Evolutionary conservation across 768 basidiomycete genomes (phyloP).

Genomic region (Pisolithus orientalis): DNA sequence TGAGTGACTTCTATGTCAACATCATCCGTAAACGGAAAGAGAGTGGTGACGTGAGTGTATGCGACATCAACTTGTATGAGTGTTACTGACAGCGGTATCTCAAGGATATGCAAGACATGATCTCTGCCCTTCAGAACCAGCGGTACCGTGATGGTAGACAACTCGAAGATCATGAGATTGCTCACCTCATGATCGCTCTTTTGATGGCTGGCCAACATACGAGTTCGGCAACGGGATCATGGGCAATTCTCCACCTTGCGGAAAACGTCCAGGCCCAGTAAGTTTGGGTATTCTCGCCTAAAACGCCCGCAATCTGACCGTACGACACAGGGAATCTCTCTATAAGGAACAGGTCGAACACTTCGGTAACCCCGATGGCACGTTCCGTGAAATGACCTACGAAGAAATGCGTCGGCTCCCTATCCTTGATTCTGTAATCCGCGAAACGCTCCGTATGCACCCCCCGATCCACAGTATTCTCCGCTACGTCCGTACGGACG

Average conservation of each 20-base stretch:
- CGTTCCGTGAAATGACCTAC: conserved; percentile 72
- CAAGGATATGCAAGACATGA: conserved; percentile 86
- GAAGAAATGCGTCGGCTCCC: conserved; percentile 83
- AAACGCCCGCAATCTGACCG: neutral
- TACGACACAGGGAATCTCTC: conserved; percentile 56
- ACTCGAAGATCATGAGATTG: conserved; percentile 85
- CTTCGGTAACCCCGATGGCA: conserved; percentile 77
- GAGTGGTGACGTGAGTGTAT: conserved; percentile 33
- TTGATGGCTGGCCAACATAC: conserved; percentile 99
- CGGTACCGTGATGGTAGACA: conserved; percentile 75
- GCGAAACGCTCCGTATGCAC: conserved; percentile 89
- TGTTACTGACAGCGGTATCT: conserved; percentile 3
- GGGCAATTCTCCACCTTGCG: conserved; percentile 86
- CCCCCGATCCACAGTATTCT: conserved; percentile 95
- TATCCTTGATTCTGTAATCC: conserved; percentile 81
- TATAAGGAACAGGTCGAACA: conserved; percentile 86
- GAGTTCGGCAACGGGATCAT: conserved; percentile 86
- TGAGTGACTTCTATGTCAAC: conserved; percentile 88
- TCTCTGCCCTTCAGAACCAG: conserved; percentile 78
- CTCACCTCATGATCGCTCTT: conserved; percentile 97
- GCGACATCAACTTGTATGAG: neutral
- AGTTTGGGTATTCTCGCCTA: conserved; percentile 22
- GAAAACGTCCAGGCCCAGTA: conserved; percentile 68
- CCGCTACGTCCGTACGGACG: conserved; percentile 85
- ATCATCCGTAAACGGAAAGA: conserved; percentile 74